These are phyloP conservation scores for Pseudocercospora musae DNA, from an alignment of 2,329 filamentous ascomycete species.

Conservation along the genomic window DNA sequence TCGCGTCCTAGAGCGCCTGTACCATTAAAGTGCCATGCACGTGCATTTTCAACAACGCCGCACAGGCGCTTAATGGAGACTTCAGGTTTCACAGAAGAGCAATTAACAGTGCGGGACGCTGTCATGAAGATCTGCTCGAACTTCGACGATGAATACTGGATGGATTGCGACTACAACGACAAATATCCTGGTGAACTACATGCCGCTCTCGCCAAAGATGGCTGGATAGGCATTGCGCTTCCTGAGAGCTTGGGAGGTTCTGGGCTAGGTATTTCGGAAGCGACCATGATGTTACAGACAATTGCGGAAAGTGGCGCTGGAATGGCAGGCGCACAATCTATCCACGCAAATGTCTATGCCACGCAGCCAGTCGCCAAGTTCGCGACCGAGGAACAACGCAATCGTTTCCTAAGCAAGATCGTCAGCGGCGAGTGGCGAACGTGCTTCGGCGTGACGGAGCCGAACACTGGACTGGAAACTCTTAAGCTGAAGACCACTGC, in stretches of 20 bases:
- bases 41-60: constrained; percentile 35
- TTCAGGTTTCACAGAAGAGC: constrained; percentile 68
- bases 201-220: constrained; percentile 65
- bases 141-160: constrained; percentile 76
- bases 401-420: constrained; percentile 64
- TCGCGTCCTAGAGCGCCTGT: background rate
- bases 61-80: constrained; percentile 62
- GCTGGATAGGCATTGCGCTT: constrained; percentile 78
- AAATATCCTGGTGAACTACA: constrained; percentile 74
- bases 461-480: constrained; percentile 75
- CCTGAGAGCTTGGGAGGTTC: constrained; percentile 72
- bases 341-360: constrained; percentile 66
- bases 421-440: constrained; percentile 68
- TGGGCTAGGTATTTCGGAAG: constrained; percentile 74
- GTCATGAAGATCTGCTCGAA: constrained; percentile 65
- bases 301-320: constrained; percentile 62
- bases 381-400: constrained; percentile 62
- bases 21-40: constrained; percentile 18
- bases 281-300: constrained; percentile 84
- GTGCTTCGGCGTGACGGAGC: constrained; percentile 84
- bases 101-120: constrained; percentile 69
- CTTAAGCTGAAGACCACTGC: constrained; percentile 66
- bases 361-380: constrained; percentile 74
- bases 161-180: constrained; percentile 65
- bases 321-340: constrained; percentile 64